Percentiles rank a stretch among this genome's conserved stretches.
phyloP scores from a whole-genome alignment of 108 stramenopile genomes.

The Epipyxis sp. region DNA sequence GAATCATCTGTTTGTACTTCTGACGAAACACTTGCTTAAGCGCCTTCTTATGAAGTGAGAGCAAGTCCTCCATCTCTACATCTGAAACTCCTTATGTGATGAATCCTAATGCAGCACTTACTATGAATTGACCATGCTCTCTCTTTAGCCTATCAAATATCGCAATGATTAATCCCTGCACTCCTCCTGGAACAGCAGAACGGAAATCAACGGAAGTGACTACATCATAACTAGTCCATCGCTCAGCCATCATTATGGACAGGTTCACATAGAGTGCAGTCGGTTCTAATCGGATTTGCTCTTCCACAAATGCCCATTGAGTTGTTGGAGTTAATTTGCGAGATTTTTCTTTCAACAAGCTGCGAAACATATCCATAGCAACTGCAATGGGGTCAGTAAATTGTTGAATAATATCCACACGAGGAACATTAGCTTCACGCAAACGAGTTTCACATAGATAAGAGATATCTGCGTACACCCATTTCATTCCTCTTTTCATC shows the following conservation, averaged over 20 bases:
- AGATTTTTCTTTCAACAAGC: too few species aligned
- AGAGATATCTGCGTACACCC: not conserved
- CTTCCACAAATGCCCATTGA: too few species aligned
- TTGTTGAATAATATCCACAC: too few species aligned
- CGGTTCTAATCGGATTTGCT: too few species aligned
- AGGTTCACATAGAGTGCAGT: not conserved
- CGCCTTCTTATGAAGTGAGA: not conserved
- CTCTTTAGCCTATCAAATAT: not conserved
- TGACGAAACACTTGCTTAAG: not conserved
- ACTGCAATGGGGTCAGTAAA: too few species aligned
- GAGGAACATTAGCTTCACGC: too few species aligned
- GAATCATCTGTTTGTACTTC: too few species aligned
- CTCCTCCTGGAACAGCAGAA: not conserved
- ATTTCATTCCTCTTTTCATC: not conserved
- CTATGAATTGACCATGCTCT: not conserved
- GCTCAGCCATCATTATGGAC: not conserved
- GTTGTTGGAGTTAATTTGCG: too few species aligned
- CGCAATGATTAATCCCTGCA: not conserved
- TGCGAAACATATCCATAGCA: too few species aligned
- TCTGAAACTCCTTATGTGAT: not conserved
- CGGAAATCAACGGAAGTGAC: not conserved
- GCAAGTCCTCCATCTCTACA: not conserved
- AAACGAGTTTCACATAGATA: conserved; percentile 1
- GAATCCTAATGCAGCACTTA: not conserved
- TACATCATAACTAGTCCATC: not conserved